These are phyloP conservation scores for Ceratocystis huliohia DNA, from an alignment of 2,329 filamentous ascomycete genomes.

Conservation along the genomic window DNA sequence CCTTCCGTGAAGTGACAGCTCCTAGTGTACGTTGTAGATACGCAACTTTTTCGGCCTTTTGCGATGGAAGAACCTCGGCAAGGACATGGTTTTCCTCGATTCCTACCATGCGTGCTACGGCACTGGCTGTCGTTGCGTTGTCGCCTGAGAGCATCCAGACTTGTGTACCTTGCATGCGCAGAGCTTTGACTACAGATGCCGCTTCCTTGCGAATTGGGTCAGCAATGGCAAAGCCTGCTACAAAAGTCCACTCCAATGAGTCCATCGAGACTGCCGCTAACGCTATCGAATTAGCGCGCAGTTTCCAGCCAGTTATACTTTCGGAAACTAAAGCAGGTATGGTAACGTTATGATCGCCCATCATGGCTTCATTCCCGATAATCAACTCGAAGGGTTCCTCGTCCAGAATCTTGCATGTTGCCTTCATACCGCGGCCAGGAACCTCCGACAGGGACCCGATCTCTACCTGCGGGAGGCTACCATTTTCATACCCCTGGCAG, in stretches of 20 bases:
- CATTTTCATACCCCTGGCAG: slow-evolving; percentile 33
- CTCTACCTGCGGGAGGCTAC: slow-evolving; percentile 23
- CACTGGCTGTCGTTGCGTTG: slow-evolving; percentile 69
- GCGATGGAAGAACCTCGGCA: slow-evolving; percentile 70
- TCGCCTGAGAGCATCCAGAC: slow-evolving; percentile 93
- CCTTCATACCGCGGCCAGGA: slow-evolving; percentile 58
- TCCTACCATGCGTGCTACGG: slow-evolving; percentile 62
- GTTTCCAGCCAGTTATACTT: slow-evolving; percentile 44
- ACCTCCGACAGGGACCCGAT: slow-evolving; percentile 48
- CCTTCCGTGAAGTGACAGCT: slow-evolving; percentile 24
- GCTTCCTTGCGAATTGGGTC: slow-evolving; percentile 72
- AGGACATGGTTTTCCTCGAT: slow-evolving; percentile 65
- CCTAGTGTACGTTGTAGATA: slow-evolving; percentile 45
- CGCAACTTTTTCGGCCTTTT: slow-evolving; percentile 63
- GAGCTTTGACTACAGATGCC: slow-evolving; percentile 46
- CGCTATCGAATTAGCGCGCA: slow-evolving; percentile 50
- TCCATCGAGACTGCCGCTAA: slow-evolving; percentile 38
- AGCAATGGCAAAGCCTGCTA: slow-evolving; percentile 60
- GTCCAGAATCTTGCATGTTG: slow-evolving; percentile 25
- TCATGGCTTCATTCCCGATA: slow-evolving; percentile 61
- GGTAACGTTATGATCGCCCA: slow-evolving; percentile 37
- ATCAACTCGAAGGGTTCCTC: slow-evolving; percentile 37
- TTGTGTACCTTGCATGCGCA: slow-evolving; percentile 52
- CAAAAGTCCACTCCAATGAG: slow-evolving; percentile 36
- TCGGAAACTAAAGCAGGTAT: slow-evolving; percentile 29